Evolutionary conservation across 768 basidiomycete species (phyloP).

Genomic region (Wakefieldia striispora): DNA sequence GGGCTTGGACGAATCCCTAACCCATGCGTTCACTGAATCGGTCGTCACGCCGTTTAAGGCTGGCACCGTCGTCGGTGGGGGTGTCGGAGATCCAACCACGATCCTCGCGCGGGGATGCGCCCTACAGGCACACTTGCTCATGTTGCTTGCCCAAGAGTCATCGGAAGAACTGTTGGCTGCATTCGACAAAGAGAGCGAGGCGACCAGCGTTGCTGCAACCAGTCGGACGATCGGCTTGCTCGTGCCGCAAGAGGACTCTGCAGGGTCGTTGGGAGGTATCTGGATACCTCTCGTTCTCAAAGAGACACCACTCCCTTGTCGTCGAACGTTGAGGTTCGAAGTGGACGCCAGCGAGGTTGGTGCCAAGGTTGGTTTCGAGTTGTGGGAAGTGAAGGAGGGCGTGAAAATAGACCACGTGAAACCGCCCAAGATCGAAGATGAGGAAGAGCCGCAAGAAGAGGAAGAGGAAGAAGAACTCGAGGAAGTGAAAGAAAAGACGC

Average conservation of each 20-base stretch:
- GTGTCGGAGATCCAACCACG: slow-evolving; percentile 74
- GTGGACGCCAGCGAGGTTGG: slow-evolving; percentile 44
- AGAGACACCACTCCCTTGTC: slow-evolving; percentile 70
- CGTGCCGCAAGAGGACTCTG: slow-evolving; percentile 49
- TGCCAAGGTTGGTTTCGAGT: slow-evolving; percentile 54
- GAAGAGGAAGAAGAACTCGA: slow-evolving; percentile 61
- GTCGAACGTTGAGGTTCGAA: slow-evolving; percentile 58
- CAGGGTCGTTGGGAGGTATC: slow-evolving; percentile 50
- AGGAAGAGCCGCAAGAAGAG: slow-evolving; percentile 49
- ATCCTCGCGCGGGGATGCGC: slow-evolving; percentile 77
- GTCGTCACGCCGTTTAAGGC: slow-evolving; percentile 63
- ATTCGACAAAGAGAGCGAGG: slow-evolving; percentile 43
- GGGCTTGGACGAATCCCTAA: slow-evolving; percentile 63
- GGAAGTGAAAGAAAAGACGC: slow-evolving; percentile 61
- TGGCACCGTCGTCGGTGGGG: slow-evolving; percentile 69
- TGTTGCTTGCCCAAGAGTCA: slow-evolving; percentile 45
- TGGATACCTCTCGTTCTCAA: slow-evolving; percentile 67
- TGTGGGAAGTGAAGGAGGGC: slow-evolving; percentile 76
- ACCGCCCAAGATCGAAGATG: slow-evolving; percentile 42
- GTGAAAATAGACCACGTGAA: slow-evolving; percentile 60
- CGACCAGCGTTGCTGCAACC: slow-evolving; percentile 51
- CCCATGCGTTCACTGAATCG: slow-evolving; percentile 56
- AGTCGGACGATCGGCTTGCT: slow-evolving; percentile 62
- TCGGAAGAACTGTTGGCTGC: slow-evolving; percentile 51
- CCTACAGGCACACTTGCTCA: slow-evolving; percentile 65